Percentiles rank a stretch among this genome's conserved stretches.
phyloP scores from a whole-genome alignment of 495 filamentous ascomycete species.

The Daldinia childiae region DNA sequence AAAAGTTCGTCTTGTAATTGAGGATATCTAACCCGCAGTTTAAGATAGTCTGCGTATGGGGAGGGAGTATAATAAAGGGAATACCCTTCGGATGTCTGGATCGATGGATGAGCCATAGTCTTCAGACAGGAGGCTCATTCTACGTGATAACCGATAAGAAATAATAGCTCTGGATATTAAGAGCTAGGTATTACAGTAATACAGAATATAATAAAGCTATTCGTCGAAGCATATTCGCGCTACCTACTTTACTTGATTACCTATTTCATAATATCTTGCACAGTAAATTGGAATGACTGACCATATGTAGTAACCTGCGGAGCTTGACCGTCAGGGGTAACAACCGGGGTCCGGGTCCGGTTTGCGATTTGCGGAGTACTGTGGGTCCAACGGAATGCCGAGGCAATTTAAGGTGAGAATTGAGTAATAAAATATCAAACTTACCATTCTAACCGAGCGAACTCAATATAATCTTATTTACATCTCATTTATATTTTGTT shows the following conservation, averaged over 20 bases:
- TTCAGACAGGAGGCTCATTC: not conserved
- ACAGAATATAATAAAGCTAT: not conserved
- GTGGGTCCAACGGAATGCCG: slow-evolving; percentile 26
- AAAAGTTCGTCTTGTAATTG: not conserved
- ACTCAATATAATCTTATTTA: too few species aligned
- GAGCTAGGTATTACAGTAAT: slow-evolving; percentile 1
- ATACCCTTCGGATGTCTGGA: slow-evolving; percentile 3
- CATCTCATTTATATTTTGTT: too few species aligned
- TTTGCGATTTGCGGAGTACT: slow-evolving; percentile 15
- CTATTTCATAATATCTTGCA: not conserved
- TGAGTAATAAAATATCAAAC: not conserved
- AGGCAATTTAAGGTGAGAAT: slow-evolving; percentile 21
- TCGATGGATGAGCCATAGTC: not conserved
- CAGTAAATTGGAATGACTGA: not conserved
- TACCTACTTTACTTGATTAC: not conserved
- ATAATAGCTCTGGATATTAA: not conserved
- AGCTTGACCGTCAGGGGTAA: not conserved
- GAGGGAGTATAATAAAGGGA: not conserved
- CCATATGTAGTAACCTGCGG: not conserved
- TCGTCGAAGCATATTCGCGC: not conserved
- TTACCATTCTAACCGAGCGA: not conserved
- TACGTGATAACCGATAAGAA: not conserved
- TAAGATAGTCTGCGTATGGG: not conserved
- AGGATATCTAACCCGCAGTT: not conserved
- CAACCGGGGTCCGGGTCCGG: not conserved